Base-by-base conservation (phyloP, 257 asterid genomes). In the Solanum neorickii region DNA sequence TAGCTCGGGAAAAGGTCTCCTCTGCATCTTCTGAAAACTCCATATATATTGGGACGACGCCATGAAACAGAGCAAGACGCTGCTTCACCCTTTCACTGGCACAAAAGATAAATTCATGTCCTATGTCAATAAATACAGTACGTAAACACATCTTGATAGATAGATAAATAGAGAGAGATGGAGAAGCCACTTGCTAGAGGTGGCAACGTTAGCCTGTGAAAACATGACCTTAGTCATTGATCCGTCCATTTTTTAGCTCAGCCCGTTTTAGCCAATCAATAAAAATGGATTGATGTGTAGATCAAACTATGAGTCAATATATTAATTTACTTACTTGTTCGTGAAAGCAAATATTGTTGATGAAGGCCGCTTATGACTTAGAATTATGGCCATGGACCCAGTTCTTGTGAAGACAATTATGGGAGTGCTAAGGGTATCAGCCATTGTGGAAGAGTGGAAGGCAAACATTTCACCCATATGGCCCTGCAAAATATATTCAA, bases 381-480 rank as follows among this genome's bases (percentile, higher is more conserved):
- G 88, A 49, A 90, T 91, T 74, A 92, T 70, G 44, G 99, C 99
- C 99, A 97, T 97, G 83, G 98, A 96, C 56, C 98, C 99, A 29
- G 99, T 97, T 93, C 98, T 95, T 65, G 99, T 97, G 92, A 97
- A 97, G 89, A 97, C 99, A 86, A 97, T 96, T 86, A 97, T 91
- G 66, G 99, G 98, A 76, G 98, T 96, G 41, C 86, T 88, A 87
- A 97, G 96, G 83, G 97, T 95, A 90, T 96, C 93, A 87, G 99
- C 97, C 96, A 97, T 97, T 60, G 93, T 93, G 88, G 98, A 92
- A 77, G 98, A 88, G 87, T 96, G 99, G 88, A 92, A 91, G 87
- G 99, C 99, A 95, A 97, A 96, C 95, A 94, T 96, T 44, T 93
- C 95, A 47, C 99, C 94, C 99, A 97, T 97, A 82, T 93, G 96